Conservation (phyloP, 192 early-diverging fungal genomes). For the Phycomyces blakesleeanus region DNA sequence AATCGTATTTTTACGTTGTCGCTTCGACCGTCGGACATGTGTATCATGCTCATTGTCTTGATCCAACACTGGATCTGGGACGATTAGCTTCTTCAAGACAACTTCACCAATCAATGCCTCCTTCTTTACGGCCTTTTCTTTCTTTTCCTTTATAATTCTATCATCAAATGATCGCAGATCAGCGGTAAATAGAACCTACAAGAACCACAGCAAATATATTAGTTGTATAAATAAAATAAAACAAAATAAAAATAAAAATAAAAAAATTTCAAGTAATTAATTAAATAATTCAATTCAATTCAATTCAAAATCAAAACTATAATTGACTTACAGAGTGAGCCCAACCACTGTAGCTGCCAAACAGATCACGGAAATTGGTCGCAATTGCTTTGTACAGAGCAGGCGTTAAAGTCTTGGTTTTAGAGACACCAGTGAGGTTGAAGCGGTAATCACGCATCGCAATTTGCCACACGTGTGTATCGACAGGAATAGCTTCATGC, state of each 20-base stretch:
- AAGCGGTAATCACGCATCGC: conserved; percentile 77
- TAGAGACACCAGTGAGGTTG: conserved; percentile 20
- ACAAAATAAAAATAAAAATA: too few species aligned
- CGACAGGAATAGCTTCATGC: conserved; percentile 73
- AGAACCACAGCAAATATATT: background rate
- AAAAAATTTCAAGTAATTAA: too few species aligned
- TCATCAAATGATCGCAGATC: conserved; percentile 25
- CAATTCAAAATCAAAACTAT: background rate
- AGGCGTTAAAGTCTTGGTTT: conserved; percentile 50
- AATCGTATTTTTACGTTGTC: too few species aligned
- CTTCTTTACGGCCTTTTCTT: too few species aligned
- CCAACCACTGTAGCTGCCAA: conserved; percentile 82
- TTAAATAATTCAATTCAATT: too few species aligned
- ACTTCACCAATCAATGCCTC: background rate
- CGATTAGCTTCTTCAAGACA: too few species aligned
- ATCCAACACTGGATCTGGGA: too few species aligned
- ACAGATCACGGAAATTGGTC: conserved; percentile 67
- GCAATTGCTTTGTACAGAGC: conserved; percentile 68
- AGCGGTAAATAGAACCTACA: conserved; percentile 32
- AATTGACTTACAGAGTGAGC: conserved; percentile 58
- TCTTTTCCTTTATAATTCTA: too few species aligned
- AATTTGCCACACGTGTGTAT: conserved; percentile 97
- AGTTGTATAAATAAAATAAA: too few species aligned
- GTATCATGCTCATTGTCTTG: too few species aligned
- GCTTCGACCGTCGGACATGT: too few species aligned